These are phyloP conservation scores for Heimioporus sp. DNA, from an alignment of 768 basidiomycete species.

Conservation along the genomic window DNA sequence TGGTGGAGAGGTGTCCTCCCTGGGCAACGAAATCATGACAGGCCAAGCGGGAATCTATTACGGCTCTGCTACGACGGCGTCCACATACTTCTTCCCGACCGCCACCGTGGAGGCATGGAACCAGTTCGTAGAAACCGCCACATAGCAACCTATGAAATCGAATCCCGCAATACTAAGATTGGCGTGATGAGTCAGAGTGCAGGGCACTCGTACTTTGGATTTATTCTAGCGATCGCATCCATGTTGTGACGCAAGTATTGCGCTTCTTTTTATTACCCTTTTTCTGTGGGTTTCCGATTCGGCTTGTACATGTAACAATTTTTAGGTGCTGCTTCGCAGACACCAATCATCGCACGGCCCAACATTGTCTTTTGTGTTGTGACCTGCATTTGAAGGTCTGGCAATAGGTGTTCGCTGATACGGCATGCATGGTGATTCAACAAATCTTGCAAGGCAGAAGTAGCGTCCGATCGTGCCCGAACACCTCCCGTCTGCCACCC, in stretches of 20 bases:
- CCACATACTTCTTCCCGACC: constrained; percentile 53
- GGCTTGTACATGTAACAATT: no score
- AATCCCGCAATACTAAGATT: not conserved
- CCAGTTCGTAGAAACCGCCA: constrained; percentile 44
- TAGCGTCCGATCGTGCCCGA: no score
- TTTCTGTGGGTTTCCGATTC: not conserved
- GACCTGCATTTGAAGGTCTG: no score
- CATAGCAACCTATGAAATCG: not conserved
- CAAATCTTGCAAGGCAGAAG: no score
- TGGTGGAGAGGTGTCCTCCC: constrained; percentile 49
- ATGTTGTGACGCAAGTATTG: not conserved
- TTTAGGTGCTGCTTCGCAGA: no score
- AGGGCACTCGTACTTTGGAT: not conserved
- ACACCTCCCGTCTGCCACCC: no score
- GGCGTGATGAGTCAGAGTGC: not conserved
- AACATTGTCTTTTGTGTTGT: no score
- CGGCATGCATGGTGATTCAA: no score
- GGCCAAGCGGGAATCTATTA: constrained; percentile 58
- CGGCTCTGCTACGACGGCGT: constrained; percentile 47
- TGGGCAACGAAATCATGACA: constrained; percentile 47
- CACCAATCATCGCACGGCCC: no score
- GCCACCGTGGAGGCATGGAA: constrained; percentile 59
- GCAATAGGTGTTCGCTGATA: no score
- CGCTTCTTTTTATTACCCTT: not conserved
- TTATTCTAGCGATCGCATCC: not conserved